Conservation (phyloP, 306 rosid species). For the Purshia tridentata region DNA sequence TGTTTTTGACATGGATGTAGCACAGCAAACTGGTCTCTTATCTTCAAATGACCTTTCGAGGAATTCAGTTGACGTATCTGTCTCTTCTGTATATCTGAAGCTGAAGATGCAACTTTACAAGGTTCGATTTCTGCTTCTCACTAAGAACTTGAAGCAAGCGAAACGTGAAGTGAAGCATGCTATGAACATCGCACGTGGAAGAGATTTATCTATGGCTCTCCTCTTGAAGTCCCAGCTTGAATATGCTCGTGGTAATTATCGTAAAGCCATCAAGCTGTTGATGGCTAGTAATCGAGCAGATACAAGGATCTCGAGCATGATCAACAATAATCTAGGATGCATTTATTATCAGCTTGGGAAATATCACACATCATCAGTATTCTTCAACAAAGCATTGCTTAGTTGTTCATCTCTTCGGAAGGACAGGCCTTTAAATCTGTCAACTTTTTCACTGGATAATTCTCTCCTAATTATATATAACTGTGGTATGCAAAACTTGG, state of each 20-base stretch:
- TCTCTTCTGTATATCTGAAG: constrained; percentile 78
- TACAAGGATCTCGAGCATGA: constrained; percentile 61
- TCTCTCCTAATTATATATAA: constrained; percentile 78
- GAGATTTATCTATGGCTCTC: constrained; percentile 90
- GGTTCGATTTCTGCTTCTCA: constrained; percentile 83
- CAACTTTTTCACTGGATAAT: constrained; percentile 78
- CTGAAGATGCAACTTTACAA: constrained; percentile 91
- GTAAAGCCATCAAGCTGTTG: constrained; percentile 94
- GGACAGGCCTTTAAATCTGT: constrained; percentile 69
- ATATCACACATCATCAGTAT: constrained; percentile 74
- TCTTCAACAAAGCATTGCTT: constrained; percentile 85
- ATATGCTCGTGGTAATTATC: constrained; percentile 94
- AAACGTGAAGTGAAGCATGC: constrained; percentile 94
- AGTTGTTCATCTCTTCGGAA: constrained; percentile 69
- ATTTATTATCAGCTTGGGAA: constrained; percentile 93
- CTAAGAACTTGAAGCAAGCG: constrained; percentile 89
- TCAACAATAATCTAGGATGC: constrained; percentile 95
- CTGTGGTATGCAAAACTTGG: constrained; percentile 88
- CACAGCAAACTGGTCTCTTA: constrained; percentile 55
- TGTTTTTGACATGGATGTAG: constrained; percentile 57
- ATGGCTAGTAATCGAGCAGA: constrained; percentile 80
- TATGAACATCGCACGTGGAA: constrained; percentile 89
- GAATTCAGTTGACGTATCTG: constrained; percentile 56
- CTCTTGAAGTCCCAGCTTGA: constrained; percentile 94
- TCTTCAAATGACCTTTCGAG: constrained; percentile 66